A percentile compares a stretch with the other conserved stretches of the same genome.
Conservation (phyloP, 345 rosid species). For the Hypericum androsaemum region DNA sequence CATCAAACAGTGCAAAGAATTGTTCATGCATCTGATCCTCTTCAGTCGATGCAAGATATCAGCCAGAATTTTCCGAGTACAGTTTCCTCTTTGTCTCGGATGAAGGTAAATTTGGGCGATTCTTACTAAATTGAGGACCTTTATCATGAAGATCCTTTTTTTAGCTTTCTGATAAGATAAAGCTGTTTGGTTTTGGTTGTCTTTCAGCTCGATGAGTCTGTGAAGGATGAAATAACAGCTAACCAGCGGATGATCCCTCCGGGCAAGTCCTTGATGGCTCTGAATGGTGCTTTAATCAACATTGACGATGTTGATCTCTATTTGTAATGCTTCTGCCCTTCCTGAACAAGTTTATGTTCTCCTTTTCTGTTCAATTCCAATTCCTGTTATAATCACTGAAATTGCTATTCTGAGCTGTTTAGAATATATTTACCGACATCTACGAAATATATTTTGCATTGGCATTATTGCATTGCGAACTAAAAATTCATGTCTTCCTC, state of each 20-base stretch:
- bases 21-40: slow-evolving; percentile 87
- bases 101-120: slow-evolving; percentile 50
- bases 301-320: slow-evolving; percentile 92
- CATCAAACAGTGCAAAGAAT: slow-evolving; percentile 99
- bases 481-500: too few species aligned
- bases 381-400: not conserved
- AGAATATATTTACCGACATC: too few species aligned
- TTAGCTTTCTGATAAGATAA: slow-evolving; percentile 5
- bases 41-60: slow-evolving; percentile 93
- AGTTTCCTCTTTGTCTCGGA: slow-evolving; percentile 92
- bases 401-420: too few species aligned
- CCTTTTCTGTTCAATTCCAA: not conserved
- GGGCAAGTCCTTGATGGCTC: slow-evolving; percentile 90
- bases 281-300: slow-evolving; percentile 93
- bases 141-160: not conserved
- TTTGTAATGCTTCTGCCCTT: slow-evolving; percentile 37
- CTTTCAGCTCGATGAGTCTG: slow-evolving; percentile 70
- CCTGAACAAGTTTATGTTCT: not conserved
- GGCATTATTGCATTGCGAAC: too few species aligned
- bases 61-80: slow-evolving; percentile 94
- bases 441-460: too few species aligned
- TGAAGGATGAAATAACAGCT: slow-evolving; percentile 87
- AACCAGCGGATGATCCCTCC: slow-evolving; percentile 95
- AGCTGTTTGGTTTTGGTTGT: slow-evolving; percentile 10
- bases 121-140: too few species aligned